phyloP scores from a whole-genome alignment of 805 yeast genomes.

The Candida chauliodis region DNA sequence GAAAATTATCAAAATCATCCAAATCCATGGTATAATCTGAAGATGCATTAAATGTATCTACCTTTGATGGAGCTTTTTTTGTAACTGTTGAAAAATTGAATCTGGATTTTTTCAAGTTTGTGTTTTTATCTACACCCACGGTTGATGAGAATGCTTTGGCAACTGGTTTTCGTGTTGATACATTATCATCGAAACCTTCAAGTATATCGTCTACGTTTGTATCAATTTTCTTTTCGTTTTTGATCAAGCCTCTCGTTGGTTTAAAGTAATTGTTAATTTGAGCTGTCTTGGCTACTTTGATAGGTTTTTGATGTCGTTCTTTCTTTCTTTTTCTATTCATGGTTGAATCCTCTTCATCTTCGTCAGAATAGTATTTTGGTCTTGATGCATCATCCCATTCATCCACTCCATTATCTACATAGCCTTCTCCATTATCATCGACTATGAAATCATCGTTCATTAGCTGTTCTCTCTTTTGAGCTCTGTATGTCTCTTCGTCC shows the following conservation, averaged over 20 bases:
- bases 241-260: slow-evolving; percentile 26
- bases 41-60: slow-evolving; percentile 22
- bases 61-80: slow-evolving; percentile 16
- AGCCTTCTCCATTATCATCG: slow-evolving; percentile 91
- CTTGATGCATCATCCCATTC: slow-evolving; percentile 69
- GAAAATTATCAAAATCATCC: slow-evolving; percentile 9
- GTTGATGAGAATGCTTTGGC: background rate
- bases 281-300: slow-evolving; percentile 40
- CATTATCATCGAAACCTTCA: slow-evolving; percentile 44
- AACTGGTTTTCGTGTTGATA: slow-evolving; percentile 9
- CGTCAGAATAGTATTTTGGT: slow-evolving; percentile 55
- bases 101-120: slow-evolving; percentile 16
- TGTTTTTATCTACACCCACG: slow-evolving; percentile 13
- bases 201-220: slow-evolving; percentile 65
- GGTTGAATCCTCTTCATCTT: slow-evolving; percentile 39
- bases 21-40: slow-evolving; percentile 23
- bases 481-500: slow-evolving; percentile 74
- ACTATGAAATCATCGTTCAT: slow-evolving; percentile 91
- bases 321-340: slow-evolving; percentile 16
- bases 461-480: slow-evolving; percentile 73
- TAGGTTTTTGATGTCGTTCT: slow-evolving; percentile 29
- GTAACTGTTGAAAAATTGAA: slow-evolving; percentile 26
- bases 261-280: slow-evolving; percentile 54
- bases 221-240: slow-evolving; percentile 37
- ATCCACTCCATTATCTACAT: slow-evolving; percentile 89